Conservation (phyloP, 106 monocot species). For the Dioscorea dumetorum region DNA sequence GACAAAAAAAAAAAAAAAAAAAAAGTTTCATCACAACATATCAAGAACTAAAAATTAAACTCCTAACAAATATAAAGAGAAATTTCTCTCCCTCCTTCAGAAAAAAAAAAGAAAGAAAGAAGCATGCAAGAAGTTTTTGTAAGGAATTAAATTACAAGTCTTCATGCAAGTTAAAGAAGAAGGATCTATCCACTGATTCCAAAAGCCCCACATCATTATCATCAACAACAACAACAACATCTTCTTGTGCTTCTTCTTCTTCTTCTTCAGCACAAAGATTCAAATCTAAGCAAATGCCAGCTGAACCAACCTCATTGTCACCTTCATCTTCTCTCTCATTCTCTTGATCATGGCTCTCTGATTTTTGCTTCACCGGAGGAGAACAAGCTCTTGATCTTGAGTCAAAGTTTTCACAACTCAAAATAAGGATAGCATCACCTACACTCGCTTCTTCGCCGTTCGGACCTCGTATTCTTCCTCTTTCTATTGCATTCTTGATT, state of each 20-base stretch:
- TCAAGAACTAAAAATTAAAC: no score
- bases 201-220: constrained; percentile 38
- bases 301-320: constrained; percentile 13
- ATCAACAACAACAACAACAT: background rate
- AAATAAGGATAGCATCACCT: constrained; percentile 67
- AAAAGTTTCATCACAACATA: no score
- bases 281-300: constrained; percentile 60
- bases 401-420: constrained; percentile 85
- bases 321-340: constrained; percentile 15
- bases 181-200: constrained; percentile 42
- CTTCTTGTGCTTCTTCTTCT: background rate
- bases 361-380: constrained; percentile 44
- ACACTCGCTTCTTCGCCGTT: constrained; percentile 36
- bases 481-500: constrained; percentile 58
- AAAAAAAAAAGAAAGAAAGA: constrained; percentile 4
- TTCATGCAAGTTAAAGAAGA: constrained; percentile 61
- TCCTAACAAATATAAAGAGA: background rate
- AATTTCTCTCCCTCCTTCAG: constrained; percentile 6
- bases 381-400: constrained; percentile 72
- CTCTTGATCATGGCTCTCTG: constrained; percentile 13
- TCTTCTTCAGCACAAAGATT: constrained; percentile 52
- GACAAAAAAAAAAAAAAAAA: no score
- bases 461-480: constrained; percentile 25
- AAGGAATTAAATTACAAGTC: constrained; percentile 12
- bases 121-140: background rate